These are phyloP conservation scores for Zanthoxylum bungeanum DNA, from an alignment of 345 rosid genomes.

Conservation along the genomic window DNA sequence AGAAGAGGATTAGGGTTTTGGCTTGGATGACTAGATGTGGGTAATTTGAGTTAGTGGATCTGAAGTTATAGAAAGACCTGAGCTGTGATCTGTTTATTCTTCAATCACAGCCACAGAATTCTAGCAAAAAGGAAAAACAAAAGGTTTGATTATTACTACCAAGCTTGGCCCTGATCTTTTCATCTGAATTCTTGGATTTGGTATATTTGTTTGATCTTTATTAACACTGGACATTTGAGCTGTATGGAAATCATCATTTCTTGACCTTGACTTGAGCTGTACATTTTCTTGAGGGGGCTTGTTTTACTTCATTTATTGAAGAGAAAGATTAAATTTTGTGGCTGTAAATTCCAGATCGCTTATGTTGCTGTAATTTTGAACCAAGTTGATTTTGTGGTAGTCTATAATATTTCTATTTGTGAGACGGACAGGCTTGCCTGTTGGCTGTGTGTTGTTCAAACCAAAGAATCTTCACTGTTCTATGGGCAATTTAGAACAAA, in stretches of 20 bases:
- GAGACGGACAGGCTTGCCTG: slow-evolving; percentile 10
- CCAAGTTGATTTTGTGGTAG: slow-evolving; percentile 3
- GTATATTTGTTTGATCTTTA: slow-evolving; percentile 1
- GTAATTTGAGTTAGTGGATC: slow-evolving; percentile 10
- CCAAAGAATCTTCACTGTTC: neutral
- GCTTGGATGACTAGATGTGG: slow-evolving; percentile 4
- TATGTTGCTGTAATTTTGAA: neutral
- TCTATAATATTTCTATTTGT: neutral
- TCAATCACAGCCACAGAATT: slow-evolving; percentile 5
- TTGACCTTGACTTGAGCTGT: slow-evolving; percentile 9
- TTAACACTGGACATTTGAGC: neutral
- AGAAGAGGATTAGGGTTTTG: slow-evolving; percentile 14
- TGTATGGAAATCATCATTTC: slow-evolving; percentile 6
- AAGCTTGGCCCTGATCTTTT: neutral
- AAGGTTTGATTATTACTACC: slow-evolving; percentile 24
- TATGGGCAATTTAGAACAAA: slow-evolving; percentile 1
- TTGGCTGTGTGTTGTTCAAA: neutral
- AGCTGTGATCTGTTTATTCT: slow-evolving; percentile 17
- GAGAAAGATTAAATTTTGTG: neutral
- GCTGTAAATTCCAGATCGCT: neutral
- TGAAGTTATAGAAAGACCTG: slow-evolving; percentile 1
- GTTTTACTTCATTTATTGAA: neutral
- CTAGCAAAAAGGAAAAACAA: neutral
- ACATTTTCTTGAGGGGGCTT: neutral
- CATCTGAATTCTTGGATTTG: slow-evolving; percentile 11